Base-by-base conservation (phyloP, 1,284 basidiomycete species). In the Ceratobasidium sp. region DNA sequence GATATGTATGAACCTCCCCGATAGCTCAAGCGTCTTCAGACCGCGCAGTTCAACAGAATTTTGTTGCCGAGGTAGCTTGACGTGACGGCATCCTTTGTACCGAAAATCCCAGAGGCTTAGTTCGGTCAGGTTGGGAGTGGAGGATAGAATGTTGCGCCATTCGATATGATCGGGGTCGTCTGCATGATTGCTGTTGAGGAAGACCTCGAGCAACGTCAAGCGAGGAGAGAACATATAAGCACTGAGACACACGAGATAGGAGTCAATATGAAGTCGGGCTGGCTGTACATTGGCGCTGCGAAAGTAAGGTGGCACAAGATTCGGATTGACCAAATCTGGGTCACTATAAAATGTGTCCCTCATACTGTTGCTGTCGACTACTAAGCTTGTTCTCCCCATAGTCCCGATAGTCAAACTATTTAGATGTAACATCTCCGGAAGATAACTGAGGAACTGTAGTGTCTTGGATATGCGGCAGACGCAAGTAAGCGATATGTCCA, bases 121-220 rank as follows among this genome's bases (percentile, higher is more conserved):
- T 35, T 35, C 13, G 16, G 3, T 9, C 38, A 57, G 30, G 16
- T 57, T 30, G 8, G 54, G 23, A n/a, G 54, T 57, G 23, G 32
- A n/a, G 2, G 54, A 57, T n/a, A 57, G 23, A 7, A 57, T 57
- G 32, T 57, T 30, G 28, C 32, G 28, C 54, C 54, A 57, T 38
- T 57, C 18, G 16, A 1, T 7, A 16, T 16, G 4, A 38, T 57
- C 30, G 7, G 30, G 54, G 32, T n/a, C 30, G 54, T 32, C 9
- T 8, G 13, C n/a, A n/a, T 35, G 23, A 6, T 16, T n/a, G 54
- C 38, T 57, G 2, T 28, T 28, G 32, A n/a, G 14, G 38, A 35
- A 57, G 1, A 57, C 54, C 21, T 57, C 54, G 16, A 57, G 54
- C 16, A 38, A 11, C 3, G 54, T 57, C 18, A 57, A 35, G 18